phyloP scores from a whole-genome alignment of 306 rosid genomes.

The Notholithocarpus densiflorus region DNA sequence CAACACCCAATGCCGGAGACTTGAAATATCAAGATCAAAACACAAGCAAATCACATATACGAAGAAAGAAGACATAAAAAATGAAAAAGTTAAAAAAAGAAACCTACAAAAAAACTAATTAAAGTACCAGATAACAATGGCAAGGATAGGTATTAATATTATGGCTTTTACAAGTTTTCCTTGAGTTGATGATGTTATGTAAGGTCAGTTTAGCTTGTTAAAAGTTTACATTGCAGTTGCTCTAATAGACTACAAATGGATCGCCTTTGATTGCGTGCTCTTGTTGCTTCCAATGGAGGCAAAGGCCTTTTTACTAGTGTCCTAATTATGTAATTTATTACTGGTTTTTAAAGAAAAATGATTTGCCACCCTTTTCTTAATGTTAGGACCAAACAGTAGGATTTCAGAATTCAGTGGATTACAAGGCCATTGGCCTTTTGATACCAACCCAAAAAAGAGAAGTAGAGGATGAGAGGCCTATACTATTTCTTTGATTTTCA shows the following conservation, averaged over 20 bases:
- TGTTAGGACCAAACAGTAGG: neutral
- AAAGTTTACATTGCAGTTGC: neutral
- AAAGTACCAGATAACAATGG: no score
- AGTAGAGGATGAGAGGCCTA: neutral
- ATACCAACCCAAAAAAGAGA: neutral
- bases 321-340: neutral
- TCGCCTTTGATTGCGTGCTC: neutral
- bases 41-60: neutral
- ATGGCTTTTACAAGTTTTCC: neutral
- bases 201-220: neutral
- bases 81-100: neutral
- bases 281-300: neutral
- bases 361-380: neutral
- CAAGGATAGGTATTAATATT: neutral
- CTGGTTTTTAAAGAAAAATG: neutral
- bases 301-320: neutral
- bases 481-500: neutral
- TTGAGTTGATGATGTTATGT: neutral
- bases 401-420: neutral
- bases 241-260: neutral
- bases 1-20: neutral
- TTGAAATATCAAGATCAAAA: neutral
- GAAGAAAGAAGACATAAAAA: neutral
- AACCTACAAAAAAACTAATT: no score
- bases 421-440: neutral